A percentile compares a stretch with the other conserved stretches of the same genome.
These are phyloP conservation scores for Eucalyptus sp. DNA, from an alignment of 345 rosid species.

Conservation along the genomic window DNA sequence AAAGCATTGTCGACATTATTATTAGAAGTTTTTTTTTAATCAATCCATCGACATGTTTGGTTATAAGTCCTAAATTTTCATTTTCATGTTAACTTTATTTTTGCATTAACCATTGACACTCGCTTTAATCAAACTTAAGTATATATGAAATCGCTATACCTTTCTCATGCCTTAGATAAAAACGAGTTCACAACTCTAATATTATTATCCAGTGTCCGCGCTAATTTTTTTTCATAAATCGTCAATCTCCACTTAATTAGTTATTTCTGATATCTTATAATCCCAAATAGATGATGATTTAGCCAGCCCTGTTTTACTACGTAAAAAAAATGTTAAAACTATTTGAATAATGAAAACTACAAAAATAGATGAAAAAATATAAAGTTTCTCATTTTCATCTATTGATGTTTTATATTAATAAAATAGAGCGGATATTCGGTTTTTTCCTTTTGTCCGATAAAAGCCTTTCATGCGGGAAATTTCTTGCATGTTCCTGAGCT, in stretches of 20 bases:
- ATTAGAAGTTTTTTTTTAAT: not conserved
- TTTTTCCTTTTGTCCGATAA: not conserved
- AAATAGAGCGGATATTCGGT: not conserved
- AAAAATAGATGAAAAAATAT: not conserved
- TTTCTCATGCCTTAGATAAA: not conserved
- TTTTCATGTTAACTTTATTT: not conserved
- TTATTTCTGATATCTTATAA: not conserved
- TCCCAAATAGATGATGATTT: not conserved
- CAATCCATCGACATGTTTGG: fast-evolving
- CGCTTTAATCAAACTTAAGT: not conserved
- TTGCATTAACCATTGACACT: not conserved
- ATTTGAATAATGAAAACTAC: not conserved
- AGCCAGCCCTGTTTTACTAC: not conserved
- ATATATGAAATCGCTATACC: fast-evolving
- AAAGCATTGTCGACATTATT: fast-evolving
- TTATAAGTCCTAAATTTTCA: not conserved
- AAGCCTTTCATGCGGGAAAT: not conserved
- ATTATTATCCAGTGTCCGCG: fast-evolving
- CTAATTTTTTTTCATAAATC: not conserved
- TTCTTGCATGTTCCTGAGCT: not conserved
- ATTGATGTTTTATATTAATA: not conserved
- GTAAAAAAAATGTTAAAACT: not conserved
- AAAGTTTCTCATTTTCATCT: not conserved
- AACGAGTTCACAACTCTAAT: not conserved
- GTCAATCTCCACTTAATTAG: fast-evolving